Evolutionary conservation across 2,329 filamentous ascomycete genomes (phyloP), one percentile per base, ranked within the genome.

Genomic region (Phyllosticta ampelicida): DNA sequence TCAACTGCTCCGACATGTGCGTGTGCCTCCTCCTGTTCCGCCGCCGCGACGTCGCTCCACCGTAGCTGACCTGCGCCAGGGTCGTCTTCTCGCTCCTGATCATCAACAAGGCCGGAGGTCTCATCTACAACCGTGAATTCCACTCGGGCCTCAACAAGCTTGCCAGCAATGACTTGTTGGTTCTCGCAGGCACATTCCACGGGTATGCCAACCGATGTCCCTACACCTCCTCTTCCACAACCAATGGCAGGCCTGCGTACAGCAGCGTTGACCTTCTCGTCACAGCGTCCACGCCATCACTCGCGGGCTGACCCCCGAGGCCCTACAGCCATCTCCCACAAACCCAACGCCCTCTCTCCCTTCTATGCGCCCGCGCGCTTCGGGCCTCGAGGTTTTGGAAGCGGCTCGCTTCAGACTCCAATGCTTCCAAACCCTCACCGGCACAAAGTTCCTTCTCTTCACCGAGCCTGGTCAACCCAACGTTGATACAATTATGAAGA

Each of bases 31-130:
- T 48, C 55, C n/a, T n/a, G n/a, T 49, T 50, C 49, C 21, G 26
- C 30, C 29, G 54, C 54, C 49, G 29, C 50, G 44, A n/a, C 58
- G 5, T 28, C 20, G 23, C 54, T 20, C 48, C 30, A 18, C 50
- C 28, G 23, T 26, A 53, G 51, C 56, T 58, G 21, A 58, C 56
- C 26, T 28, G 21, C 30, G 18, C 52, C 65, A 97, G 91, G 94
- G 89, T 90, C 64, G 87, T 99, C 72, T 94, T 95, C 74, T 86
- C 91, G 60, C 86, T 99, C 69, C 90, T 97, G 72, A 87, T 99
- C 72, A 96, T 99, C 78, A 97, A 96, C 80, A 99, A 99, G 81
- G 91, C 94, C 63, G 94, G 91, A 61, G 94, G 94, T 66, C 82
- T 99, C 56, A 86, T 99, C 74, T 99, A 95, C 79, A 92, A 97